These are phyloP conservation scores for Scytalidium lignicola DNA, from an alignment of 2,329 filamentous ascomycete genomes.

Conservation along the genomic window DNA sequence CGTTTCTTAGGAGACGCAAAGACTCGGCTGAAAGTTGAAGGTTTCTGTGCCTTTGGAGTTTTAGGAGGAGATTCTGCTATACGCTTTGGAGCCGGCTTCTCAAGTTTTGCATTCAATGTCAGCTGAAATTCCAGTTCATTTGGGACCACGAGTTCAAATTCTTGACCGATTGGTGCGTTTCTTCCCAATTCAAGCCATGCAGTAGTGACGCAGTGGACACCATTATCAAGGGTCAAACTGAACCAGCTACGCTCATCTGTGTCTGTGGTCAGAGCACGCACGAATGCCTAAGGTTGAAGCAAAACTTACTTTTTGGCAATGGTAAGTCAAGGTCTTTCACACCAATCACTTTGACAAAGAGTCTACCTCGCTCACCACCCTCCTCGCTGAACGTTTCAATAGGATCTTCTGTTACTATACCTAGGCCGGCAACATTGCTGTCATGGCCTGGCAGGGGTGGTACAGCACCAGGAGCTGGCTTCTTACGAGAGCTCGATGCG, in stretches of 20 bases:
- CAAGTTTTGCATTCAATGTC: conserved; percentile 90
- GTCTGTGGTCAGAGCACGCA: conserved; percentile 19
- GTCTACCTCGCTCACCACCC: conserved; percentile 76
- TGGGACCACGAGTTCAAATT: conserved; percentile 95
- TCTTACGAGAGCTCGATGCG: conserved; percentile 40
- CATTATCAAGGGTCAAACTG: conserved; percentile 95
- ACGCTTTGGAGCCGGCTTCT: conserved; percentile 64
- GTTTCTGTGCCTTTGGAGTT: conserved; percentile 61
- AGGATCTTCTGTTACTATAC: conserved; percentile 56
- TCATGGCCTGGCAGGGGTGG: conserved; percentile 85
- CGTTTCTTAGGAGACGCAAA: conserved; percentile 95
- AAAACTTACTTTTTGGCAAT: conserved; percentile 72
- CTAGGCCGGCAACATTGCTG: conserved; percentile 63
- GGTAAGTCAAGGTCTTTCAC: conserved; percentile 94
- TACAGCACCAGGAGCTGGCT: conserved; percentile 47
- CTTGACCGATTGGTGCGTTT: conserved; percentile 91
- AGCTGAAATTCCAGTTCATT: conserved; percentile 99
- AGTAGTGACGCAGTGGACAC: conserved; percentile 94
- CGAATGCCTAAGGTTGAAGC: neutral
- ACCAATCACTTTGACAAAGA: conserved; percentile 98
- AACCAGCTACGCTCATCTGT: conserved; percentile 88
- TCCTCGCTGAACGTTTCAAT: conserved; percentile 60
- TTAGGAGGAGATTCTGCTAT: conserved; percentile 57
- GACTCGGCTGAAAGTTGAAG: conserved; percentile 84
- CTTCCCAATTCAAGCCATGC: conserved; percentile 89